Evolutionary conservation across 768 basidiomycete species (phyloP).

Genomic region (Psilocybe subaeruginosa): DNA sequence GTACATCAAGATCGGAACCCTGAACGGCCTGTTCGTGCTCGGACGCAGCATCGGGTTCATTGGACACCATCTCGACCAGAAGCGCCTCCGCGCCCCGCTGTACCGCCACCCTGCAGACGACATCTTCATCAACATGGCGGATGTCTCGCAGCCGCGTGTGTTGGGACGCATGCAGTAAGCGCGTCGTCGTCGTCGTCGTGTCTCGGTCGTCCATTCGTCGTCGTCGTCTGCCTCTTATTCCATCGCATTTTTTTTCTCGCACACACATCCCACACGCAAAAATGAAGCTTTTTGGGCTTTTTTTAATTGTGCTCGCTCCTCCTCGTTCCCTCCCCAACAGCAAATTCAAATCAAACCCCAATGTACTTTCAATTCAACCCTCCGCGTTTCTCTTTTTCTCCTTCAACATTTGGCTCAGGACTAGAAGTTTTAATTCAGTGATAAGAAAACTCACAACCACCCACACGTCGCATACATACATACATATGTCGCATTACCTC

Average conservation of each 20-base stretch:
- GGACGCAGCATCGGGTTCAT: constrained; percentile 98
- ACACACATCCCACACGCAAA: not conserved
- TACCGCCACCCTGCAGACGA: constrained; percentile 96
- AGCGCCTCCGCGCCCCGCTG: constrained; percentile 87
- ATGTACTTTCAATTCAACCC: not conserved
- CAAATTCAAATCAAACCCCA: not conserved
- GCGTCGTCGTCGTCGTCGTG: not conserved
- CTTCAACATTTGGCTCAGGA: not conserved
- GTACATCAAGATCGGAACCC: constrained; percentile 95
- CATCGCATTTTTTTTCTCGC: not conserved
- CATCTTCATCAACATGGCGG: constrained; percentile 94
- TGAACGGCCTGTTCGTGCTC: constrained; percentile 97
- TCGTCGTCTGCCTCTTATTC: not conserved
- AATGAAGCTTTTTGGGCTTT: not conserved
- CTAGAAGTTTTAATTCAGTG: not conserved
- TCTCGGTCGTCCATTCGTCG: not conserved
- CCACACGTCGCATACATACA: not conserved
- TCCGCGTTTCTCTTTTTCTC: not conserved
- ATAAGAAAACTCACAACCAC: not conserved
- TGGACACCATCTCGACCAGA: constrained; percentile 96
- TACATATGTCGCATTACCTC: not conserved
- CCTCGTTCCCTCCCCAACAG: not conserved
- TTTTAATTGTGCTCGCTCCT: not conserved
- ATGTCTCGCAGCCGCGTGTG: constrained; percentile 81
- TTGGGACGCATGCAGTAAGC: constrained; percentile 51